phyloP scores from a whole-genome alignment of 805 yeast species.

The Pichia pseudocactophila region DNA sequence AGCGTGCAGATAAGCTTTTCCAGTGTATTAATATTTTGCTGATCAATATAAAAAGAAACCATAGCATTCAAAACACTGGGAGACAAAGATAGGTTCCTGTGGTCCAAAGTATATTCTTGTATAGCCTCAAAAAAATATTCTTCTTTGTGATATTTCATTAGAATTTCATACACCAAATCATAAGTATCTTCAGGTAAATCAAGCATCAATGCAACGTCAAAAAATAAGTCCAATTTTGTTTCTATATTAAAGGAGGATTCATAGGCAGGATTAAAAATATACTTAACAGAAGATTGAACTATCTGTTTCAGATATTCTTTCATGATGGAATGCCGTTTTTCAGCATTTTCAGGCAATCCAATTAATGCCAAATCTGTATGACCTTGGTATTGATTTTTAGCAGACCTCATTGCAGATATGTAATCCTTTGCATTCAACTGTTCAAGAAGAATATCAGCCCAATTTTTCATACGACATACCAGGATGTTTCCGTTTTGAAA shows the following conservation, averaged over 20 bases:
- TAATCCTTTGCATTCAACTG: slow-evolving; percentile 42
- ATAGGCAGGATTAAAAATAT: slow-evolving; percentile 25
- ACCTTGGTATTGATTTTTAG: slow-evolving; percentile 45
- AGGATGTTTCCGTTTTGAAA: slow-evolving; percentile 44
- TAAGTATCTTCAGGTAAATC: slow-evolving; percentile 27
- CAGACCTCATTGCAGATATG: slow-evolving; percentile 46
- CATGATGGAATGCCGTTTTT: slow-evolving; percentile 39
- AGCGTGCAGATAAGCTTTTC: slow-evolving; percentile 64
- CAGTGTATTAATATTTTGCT: slow-evolving; percentile 37
- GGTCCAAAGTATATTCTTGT: slow-evolving; percentile 41
- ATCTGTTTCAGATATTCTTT: slow-evolving; percentile 47
- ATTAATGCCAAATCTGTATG: slow-evolving; percentile 39
- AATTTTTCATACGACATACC: slow-evolving; percentile 52
- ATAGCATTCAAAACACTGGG: slow-evolving; percentile 56
- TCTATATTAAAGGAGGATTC: slow-evolving; percentile 4
- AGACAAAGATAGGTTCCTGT: slow-evolving; percentile 41
- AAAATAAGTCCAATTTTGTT: slow-evolving; percentile 24
- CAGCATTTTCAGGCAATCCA: slow-evolving; percentile 45
- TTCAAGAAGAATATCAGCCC: slow-evolving; percentile 57
- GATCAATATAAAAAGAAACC: slow-evolving; percentile 40
- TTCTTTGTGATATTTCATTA: slow-evolving; percentile 27
- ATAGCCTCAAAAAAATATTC: slow-evolving; percentile 42
- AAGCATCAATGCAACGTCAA: slow-evolving; percentile 34
- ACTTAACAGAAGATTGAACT: slow-evolving; percentile 42
- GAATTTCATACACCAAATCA: slow-evolving; percentile 39